Evolutionary conservation across 345 rosid genomes (phyloP).

Genomic region (Syzygium jambos): DNA sequence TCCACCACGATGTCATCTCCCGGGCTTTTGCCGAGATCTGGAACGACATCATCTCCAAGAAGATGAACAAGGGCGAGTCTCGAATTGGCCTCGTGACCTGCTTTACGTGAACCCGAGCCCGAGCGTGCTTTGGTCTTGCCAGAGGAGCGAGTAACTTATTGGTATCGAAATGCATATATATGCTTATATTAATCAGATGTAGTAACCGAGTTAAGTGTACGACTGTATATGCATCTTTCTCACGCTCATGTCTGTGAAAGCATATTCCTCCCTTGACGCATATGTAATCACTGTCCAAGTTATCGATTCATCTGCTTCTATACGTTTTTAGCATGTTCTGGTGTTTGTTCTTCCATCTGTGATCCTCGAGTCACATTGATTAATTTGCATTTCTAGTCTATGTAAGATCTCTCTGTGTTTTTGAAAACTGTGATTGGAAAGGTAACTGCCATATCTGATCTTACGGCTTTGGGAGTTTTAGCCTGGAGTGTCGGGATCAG

Average conservation of each 20-base stretch:
- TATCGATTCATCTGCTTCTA: background rate
- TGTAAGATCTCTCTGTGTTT: background rate
- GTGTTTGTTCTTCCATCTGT: background rate
- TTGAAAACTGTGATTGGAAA: background rate
- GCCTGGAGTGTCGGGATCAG: background rate
- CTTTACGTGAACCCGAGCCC: background rate
- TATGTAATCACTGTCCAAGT: background rate
- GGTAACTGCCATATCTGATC: background rate
- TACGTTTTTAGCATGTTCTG: background rate
- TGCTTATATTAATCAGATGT: background rate
- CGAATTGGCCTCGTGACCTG: background rate
- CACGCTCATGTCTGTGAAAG: background rate
- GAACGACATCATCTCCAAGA: conserved; percentile 7
- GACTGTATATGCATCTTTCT: background rate
- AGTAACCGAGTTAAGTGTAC: background rate
- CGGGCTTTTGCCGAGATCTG: conserved; percentile 44
- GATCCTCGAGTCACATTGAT: background rate
- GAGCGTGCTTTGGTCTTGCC: background rate
- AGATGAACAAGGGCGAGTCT: background rate
- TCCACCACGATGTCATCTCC: conserved; percentile 30
- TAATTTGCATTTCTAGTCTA: background rate
- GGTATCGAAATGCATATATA: background rate
- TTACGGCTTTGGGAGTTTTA: background rate
- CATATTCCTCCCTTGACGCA: background rate
- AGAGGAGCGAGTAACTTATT: background rate